Evolutionary conservation across 768 basidiomycete genomes (phyloP).

Genomic region (Rhodosporidiobolus sp.): DNA sequence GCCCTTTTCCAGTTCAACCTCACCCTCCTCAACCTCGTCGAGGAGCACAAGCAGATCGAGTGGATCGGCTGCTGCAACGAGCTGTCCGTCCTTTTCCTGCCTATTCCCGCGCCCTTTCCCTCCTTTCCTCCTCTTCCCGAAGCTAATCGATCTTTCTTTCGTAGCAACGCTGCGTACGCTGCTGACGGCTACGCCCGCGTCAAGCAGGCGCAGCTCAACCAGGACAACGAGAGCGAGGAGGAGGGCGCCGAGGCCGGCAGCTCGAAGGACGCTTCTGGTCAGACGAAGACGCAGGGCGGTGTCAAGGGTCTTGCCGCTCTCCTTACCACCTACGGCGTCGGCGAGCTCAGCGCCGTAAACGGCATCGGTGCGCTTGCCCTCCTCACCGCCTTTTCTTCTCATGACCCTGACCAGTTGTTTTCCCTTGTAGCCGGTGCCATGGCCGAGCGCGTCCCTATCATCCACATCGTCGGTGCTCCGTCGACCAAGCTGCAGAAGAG

Average conservation of each 20-base stretch:
- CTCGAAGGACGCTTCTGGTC: background rate
- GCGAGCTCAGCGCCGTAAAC: constrained; percentile 81
- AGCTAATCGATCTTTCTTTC: constrained; percentile 74
- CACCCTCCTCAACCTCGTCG: constrained; percentile 39
- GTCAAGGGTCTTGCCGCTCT: constrained; percentile 32
- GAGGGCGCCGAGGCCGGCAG: constrained; percentile 7
- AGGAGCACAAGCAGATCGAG: constrained; percentile 31
- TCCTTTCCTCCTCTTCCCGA: background rate
- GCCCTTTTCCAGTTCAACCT: constrained; percentile 39
- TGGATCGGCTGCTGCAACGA: constrained; percentile 39
- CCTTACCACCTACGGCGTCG: constrained; percentile 83
- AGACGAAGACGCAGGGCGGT: constrained; percentile 35
- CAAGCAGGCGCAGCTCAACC: constrained; percentile 55
- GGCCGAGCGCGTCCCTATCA: constrained; percentile 82
- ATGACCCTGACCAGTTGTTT: rapidly evolving
- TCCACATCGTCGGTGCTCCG: constrained; percentile 83
- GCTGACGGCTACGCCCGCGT: constrained; percentile 82
- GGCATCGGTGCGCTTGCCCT: constrained; percentile 62
- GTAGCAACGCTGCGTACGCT: constrained; percentile 77
- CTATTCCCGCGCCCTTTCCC: background rate
- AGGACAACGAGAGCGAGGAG: constrained; percentile 1
- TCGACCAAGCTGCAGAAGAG: constrained; percentile 68
- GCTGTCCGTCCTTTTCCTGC: background rate
- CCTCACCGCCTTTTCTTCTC: background rate
- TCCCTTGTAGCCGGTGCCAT: constrained; percentile 50